phyloP scores from a whole-genome alignment of 176 grass and related monocot species.

The Rhynchospora tenuis region DNA sequence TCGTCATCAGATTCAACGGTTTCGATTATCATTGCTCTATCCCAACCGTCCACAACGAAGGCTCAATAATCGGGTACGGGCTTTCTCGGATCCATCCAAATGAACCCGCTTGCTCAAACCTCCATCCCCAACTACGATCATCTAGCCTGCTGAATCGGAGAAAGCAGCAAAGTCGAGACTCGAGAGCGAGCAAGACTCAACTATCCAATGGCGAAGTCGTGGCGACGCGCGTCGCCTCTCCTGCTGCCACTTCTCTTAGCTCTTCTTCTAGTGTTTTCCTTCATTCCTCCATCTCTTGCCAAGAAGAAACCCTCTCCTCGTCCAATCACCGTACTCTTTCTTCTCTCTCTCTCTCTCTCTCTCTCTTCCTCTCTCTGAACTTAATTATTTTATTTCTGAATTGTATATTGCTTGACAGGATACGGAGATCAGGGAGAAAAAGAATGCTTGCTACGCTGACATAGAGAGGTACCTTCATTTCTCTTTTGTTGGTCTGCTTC shows the following conservation, averaged over 20 bases:
- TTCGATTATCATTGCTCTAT: too few relatives aligned
- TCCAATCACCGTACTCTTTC: constrained; percentile 51
- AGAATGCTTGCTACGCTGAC: constrained; percentile 79
- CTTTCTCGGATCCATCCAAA: background rate
- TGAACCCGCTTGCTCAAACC: background rate
- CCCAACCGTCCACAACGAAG: too few relatives aligned
- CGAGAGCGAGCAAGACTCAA: background rate
- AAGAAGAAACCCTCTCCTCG: constrained; percentile 57
- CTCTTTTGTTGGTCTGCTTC: background rate
- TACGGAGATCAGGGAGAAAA: constrained; percentile 74
- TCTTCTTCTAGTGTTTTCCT: constrained; percentile 24
- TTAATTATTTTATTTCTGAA: constrained; percentile 7
- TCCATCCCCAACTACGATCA: background rate
- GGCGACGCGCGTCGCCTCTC: background rate
- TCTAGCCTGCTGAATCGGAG: background rate
- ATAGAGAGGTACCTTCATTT: constrained; percentile 61
- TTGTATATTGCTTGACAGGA: constrained; percentile 30
- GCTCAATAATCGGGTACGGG: background rate
- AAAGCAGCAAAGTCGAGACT: background rate
- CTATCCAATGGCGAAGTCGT: background rate
- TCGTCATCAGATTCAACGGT: too few relatives aligned
- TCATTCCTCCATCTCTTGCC: constrained; percentile 22
- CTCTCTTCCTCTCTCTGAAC: background rate
- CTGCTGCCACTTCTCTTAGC: background rate
- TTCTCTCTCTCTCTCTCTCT: background rate